Base-by-base conservation (phyloP, 148 eudicot genomes). In the Heliosperma pusillum region DNA sequence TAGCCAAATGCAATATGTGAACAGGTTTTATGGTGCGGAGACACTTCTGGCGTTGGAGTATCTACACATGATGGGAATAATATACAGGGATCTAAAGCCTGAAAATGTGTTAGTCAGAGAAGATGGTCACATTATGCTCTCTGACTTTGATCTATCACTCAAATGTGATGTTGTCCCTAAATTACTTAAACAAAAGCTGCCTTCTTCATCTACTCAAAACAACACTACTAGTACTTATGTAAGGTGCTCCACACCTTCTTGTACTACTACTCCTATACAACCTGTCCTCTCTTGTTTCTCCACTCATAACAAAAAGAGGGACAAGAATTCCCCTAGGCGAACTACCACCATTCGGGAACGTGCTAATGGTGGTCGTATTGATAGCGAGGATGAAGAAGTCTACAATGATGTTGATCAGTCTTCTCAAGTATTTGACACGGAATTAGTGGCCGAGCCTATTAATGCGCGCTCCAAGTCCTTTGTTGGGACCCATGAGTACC, bases 51-150 rank as follows among this genome's bases (percentile, higher is more conserved):
- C 93, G 15, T 77, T 89, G 61, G 91, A 89, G 87, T 89, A 89
- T 76, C 87, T 89, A 52, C 93, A 89, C 79, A 89, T 89, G 93
- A 86, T 89, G 93, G 93, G 93, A 55, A 84, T 89, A 44, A 88
- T 89, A 56, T 89, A 89, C 66, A 79, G 93, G 77, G 93, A 89
- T 76, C 77, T 89, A 12, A 89, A 89, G 83, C 93, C 93, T 15
- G 93, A 89, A 71, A 89, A 89, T 75, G 93, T 89, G 66, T 53
- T 89, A 2, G 91, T 89, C 53, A 80, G 93, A 75, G 93, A 89
- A 73, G 93, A 89, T 79, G 93, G 91, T n/a, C 93, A 89, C 83
- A 88, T 89, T 68, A 89, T 89, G 93, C 89, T 89, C 2, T 83
- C 93, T 36, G 93, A 89, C 66, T 89, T 88, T 76, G 93, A 89